Evolutionary conservation across 163 green algal genomes (phyloP), one percentile per base, ranked within the genome.

Genomic region (Chlamydomonas reinhardtii): DNA sequence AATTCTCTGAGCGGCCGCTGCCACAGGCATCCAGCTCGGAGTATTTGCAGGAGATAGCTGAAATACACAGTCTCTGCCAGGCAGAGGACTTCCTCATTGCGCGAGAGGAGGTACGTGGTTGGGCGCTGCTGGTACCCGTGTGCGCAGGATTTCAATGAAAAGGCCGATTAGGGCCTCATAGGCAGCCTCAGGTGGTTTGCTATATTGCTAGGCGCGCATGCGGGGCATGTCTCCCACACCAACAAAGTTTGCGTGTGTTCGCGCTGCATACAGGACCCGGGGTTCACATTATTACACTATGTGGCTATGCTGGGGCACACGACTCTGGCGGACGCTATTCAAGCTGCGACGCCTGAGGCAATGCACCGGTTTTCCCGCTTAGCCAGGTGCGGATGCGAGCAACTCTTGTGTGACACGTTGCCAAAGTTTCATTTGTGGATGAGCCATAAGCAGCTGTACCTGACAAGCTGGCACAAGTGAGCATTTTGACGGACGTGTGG

Each of bases 251-350:
- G 34, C 61, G 3, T 54, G 19, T 31, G 20, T 34, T 25, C 19
- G 37, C 39, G 39, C 8, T 48, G 48, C 71, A 37, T 29, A n/a
- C 80, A 86, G 80, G 80, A 86, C 43, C 70, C 69, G 0, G 69
- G 56, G 0, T 86, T 86, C 34, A 80, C 80, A 1, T 35, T 86
- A 8, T 35, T 86, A 3, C 80, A 86, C 35, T 86, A 86, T 86
- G 80, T 86, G 29, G 35, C 80, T 22, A 34, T 86, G 27, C 80
- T 86, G 34, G 80, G 80, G 17, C 69, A 73, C 29, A 79, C 80
- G 2, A 86, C 70, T 4, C 24, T 86, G 70, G 80, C 80, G 27
- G 70, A 75, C 22, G 79, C 79, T 3, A 78, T 77, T 2, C 25
- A 32, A 4, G 17, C 32, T 0, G 68, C 32, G 6, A 78, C 79